These are phyloP conservation scores for Hanseniaspora occidentalis DNA, from an alignment of 805 yeast genomes.

Conservation along the genomic window DNA sequence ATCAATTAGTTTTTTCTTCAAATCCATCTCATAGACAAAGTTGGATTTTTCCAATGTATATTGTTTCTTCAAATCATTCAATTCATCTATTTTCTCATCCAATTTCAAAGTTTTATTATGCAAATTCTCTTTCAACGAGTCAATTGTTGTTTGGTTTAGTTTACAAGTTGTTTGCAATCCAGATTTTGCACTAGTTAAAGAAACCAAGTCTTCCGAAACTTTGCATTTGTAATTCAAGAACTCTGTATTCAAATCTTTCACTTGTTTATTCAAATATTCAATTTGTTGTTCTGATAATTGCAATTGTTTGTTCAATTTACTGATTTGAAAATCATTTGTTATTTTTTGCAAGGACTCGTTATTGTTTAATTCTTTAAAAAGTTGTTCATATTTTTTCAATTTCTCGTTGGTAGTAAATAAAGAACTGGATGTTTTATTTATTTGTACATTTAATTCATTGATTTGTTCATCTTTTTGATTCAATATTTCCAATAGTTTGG, in stretches of 20 bases:
- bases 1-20: conserved; percentile 48
- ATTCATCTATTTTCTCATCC: too few relatives aligned
- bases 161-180: too few relatives aligned
- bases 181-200: too few relatives aligned
- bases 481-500: conserved; percentile 30
- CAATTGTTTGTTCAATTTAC: conserved; percentile 6
- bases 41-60: conserved; percentile 33
- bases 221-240: too few relatives aligned
- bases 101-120: too few relatives aligned
- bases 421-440: conserved; percentile 10
- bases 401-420: conserved; percentile 9
- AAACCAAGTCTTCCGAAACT: too few relatives aligned
- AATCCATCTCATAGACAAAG: conserved; percentile 42
- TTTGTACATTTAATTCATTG: conserved; percentile 16
- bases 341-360: too few relatives aligned
- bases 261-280: conserved; percentile 22
- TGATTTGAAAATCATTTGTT: too few relatives aligned
- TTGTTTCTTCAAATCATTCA: conserved; percentile 39
- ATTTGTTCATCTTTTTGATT: conserved; percentile 23
- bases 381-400: not conserved
- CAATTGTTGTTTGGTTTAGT: too few relatives aligned
- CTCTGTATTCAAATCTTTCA: conserved; percentile 44
- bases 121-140: conserved; percentile 58
- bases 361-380: conserved; percentile 18
- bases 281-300: conserved; percentile 7